A percentile compares a stretch with the other conserved stretches of the same genome.
Conservation (phyloP, 2,329 filamentous ascomycete species). For the Colletotrichum sp. region DNA sequence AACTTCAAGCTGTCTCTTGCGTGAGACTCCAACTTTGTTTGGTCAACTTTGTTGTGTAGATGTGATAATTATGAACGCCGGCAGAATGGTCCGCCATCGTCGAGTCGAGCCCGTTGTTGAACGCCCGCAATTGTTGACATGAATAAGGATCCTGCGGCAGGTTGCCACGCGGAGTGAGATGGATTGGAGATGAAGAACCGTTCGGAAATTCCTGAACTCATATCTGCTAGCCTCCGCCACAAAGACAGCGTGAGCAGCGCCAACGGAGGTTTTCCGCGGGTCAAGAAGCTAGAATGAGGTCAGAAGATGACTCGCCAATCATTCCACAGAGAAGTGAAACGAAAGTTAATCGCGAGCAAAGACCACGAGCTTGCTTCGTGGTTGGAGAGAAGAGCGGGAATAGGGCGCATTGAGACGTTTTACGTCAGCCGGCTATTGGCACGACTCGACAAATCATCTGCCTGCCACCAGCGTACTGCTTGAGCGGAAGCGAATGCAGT, state of each 20-base stretch:
- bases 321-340: not conserved
- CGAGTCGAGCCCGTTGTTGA: not conserved
- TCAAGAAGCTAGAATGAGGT: not conserved
- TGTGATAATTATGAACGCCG: not conserved
- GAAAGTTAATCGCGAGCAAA: not conserved
- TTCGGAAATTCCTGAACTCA: not conserved
- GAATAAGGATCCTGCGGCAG: not conserved
- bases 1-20: not conserved
- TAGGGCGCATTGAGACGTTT: not conserved
- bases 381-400: not conserved
- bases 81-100: not conserved
- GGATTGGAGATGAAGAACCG: not conserved
- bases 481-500: not conserved
- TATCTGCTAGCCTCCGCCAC: not conserved
- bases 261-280: not conserved
- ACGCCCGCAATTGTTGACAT: not conserved
- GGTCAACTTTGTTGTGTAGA: not conserved
- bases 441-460: not conserved
- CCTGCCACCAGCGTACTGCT: not conserved
- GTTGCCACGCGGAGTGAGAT: not conserved
- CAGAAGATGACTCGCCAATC: not conserved
- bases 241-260: not conserved
- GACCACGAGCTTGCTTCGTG: not conserved
- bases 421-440: not conserved
- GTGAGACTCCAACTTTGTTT: not conserved